Evolutionary conservation across 73 alveolate genomes (phyloP), one percentile per base, ranked within the genome.

Genomic region (Symbiodinium natans): DNA sequence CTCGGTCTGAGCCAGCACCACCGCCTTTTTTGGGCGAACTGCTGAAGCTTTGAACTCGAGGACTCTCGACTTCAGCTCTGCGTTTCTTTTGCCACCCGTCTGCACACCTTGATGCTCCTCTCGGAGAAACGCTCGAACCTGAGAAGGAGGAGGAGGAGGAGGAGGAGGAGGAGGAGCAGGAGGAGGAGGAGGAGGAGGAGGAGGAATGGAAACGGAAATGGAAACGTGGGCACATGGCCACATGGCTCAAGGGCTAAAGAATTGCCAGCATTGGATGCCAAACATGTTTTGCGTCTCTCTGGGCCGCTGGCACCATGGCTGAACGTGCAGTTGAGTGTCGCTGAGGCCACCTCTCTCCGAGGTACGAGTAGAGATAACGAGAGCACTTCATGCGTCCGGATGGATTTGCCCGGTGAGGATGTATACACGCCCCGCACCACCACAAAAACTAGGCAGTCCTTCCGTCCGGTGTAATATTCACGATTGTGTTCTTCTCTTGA

Each of bases 51-150:
- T 1, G 6, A 6, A 8, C n/a, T 41, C 74, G 1, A 46, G 41
- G 8, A 19, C 21, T 46, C 11, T 4, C 11, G 25, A 63, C 34
- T 17, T 17, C 80, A 63, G 33, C 48, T 33, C 48, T 9, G 29
- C 46, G 1, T 33, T 7, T 48, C 17, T 10, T 2, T 10, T 6
- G 46, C 46, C 46, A 6, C 34, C 9, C 34, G 27, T 29, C 41
- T 31, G 6, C n/a, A 46, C 13, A 13, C 97, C 97, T 73, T 90
- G 97, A 90, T 90, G 33, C 88, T 90, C 77, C 77, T 68, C 77
- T 90, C 97, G 3, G 97, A 90, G 88, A 90, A 90, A 39, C 77
- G 75, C 38, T 90, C 97, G 42, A 90, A 90, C 97, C 97, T 90
- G 36, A 11, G 59, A 46, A 13, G 13, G 59, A 13, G 59, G 59